Conservation (phyloP, 805 yeast genomes). For the Myxozyma udenii region DNA sequence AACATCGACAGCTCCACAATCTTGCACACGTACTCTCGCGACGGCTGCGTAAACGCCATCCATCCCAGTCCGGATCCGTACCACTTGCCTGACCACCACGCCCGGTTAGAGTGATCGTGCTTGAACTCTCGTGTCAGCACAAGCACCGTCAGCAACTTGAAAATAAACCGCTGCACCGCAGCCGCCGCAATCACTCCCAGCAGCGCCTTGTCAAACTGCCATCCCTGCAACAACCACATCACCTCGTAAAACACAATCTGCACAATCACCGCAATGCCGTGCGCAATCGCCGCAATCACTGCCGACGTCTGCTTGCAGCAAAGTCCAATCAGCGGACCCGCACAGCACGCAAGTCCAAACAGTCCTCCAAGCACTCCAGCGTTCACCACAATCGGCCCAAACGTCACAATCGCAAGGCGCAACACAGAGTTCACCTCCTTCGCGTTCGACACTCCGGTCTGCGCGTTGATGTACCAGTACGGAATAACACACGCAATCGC, state of each 20-base stretch:
- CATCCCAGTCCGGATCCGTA: constrained; percentile 89
- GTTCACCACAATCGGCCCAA: constrained; percentile 88
- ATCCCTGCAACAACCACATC: constrained; percentile 96
- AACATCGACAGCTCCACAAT: constrained; percentile 90
- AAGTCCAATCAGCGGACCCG: constrained; percentile 90
- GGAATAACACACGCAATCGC: constrained; percentile 69
- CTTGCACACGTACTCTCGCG: constrained; percentile 93
- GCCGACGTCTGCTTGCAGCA: constrained; percentile 98
- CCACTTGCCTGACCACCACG: constrained; percentile 99
- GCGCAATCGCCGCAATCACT: constrained; percentile 92
- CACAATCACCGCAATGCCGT: constrained; percentile 86
- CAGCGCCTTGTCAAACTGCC: constrained; percentile 81
- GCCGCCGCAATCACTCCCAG: constrained; percentile 81
- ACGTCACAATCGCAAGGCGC: constrained; percentile 57
- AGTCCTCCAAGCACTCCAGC: constrained; percentile 78
- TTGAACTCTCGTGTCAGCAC: constrained; percentile 92
- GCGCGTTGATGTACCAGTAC: constrained; percentile 78
- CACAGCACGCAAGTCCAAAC: constrained; percentile 87
- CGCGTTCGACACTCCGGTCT: constrained; percentile 64
- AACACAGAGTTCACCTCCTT: constrained; percentile 55
- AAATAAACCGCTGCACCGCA: constrained; percentile 80
- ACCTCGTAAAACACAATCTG: constrained; percentile 87
- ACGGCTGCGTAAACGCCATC: constrained; percentile 92
- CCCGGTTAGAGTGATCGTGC: constrained; percentile 91
- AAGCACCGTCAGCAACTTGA: constrained; percentile 75